phyloP scores from a whole-genome alignment of 768 basidiomycete genomes.

The Termitomyces sp. region DNA sequence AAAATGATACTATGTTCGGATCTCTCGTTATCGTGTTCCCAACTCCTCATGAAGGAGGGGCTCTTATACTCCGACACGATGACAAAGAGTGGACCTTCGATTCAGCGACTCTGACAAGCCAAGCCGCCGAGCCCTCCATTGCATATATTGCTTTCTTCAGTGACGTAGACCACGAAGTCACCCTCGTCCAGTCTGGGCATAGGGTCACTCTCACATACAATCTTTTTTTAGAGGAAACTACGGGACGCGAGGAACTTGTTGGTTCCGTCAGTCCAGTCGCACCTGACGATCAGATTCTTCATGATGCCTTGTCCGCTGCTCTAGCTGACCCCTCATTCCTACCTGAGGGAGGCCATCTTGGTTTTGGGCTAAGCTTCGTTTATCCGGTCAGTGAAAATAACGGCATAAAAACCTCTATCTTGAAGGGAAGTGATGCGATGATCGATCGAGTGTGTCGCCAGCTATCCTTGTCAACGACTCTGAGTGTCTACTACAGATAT shows the following conservation, averaged over 20 bases:
- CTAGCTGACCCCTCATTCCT: constrained; percentile 31
- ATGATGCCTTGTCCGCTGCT: constrained; percentile 19
- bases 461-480: too few species aligned
- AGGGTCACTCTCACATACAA: constrained; percentile 41
- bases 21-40: constrained; percentile 50
- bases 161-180: constrained; percentile 39
- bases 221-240: constrained; percentile 23
- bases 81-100: constrained; percentile 34
- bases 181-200: constrained; percentile 30
- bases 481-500: too few species aligned
- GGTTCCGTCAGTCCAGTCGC: neutral
- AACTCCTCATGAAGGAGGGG: constrained; percentile 41
- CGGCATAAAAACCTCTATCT: too few species aligned
- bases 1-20: constrained; percentile 41
- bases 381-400: constrained; percentile 25
- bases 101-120: neutral
- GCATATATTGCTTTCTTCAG: constrained; percentile 33
- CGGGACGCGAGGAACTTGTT: neutral
- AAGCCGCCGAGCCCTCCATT: constrained; percentile 19
- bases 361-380: constrained; percentile 34
- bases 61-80: constrained; percentile 30
- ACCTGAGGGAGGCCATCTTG: constrained; percentile 36
- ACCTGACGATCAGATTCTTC: constrained; percentile 6
- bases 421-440: too few species aligned
- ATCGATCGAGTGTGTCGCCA: too few species aligned